Percentiles rank a stretch among this genome's conserved stretches.
Evolutionary conservation across 306 rosid species (phyloP).

Genomic region (Fragaria iinumae): DNA sequence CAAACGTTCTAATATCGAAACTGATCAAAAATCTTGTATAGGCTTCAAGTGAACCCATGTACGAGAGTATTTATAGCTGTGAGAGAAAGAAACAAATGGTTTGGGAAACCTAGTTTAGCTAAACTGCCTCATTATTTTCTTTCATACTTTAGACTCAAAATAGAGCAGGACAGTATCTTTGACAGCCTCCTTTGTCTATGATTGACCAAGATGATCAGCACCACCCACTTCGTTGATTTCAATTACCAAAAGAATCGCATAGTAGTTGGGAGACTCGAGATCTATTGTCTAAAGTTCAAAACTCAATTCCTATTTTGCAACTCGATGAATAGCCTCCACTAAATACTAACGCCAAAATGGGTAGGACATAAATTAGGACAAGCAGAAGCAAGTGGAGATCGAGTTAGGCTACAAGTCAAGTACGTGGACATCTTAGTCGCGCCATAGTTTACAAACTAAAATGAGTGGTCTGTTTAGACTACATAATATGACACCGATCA

Average conservation of each 20-base stretch:
- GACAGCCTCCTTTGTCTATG: not conserved
- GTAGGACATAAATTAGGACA: not conserved
- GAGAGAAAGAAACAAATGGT: not conserved
- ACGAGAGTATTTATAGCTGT: not conserved
- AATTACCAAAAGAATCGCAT: not conserved
- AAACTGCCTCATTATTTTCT: constrained; percentile 7
- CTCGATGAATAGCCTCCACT: not conserved
- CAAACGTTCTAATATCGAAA: no score
- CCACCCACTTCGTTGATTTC: not conserved
- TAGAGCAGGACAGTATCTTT: not conserved
- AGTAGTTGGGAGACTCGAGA: constrained; percentile 4
- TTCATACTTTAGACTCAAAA: not conserved
- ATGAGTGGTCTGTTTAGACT: not conserved
- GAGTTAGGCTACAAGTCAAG: not conserved
- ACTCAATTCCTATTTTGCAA: constrained; percentile 2
- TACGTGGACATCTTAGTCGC: not conserved
- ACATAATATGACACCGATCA: not conserved
- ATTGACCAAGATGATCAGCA: constrained; percentile 14
- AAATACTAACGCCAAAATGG: not conserved
- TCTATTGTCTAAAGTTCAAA: not conserved
- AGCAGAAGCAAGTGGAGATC: not conserved
- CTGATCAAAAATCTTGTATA: no score
- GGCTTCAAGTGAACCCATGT: no score
- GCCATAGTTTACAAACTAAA: not conserved
- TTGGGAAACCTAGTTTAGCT: not conserved